Evolutionary conservation across 2,329 filamentous ascomycete species (phyloP).

Genomic region (Parastagonospora avenae): DNA sequence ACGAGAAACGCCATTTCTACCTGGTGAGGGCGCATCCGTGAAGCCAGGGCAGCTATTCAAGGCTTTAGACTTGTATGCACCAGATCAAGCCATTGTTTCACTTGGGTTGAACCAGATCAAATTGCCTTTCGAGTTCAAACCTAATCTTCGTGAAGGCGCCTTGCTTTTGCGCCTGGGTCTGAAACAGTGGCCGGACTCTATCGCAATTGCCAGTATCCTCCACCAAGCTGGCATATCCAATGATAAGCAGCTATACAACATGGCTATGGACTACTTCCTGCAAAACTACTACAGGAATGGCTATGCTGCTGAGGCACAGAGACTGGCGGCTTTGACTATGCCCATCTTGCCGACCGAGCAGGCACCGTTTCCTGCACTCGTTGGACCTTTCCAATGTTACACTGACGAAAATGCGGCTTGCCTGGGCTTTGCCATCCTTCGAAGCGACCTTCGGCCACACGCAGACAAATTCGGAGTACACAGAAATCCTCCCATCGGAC

Average conservation of each 20-base stretch:
- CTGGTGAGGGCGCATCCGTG: constrained; percentile 59
- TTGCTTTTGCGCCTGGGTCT: constrained; percentile 79
- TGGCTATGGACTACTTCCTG: constrained; percentile 81
- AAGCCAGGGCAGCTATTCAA: constrained; percentile 41
- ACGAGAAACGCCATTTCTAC: constrained; percentile 78
- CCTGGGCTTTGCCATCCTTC: constrained; percentile 80
- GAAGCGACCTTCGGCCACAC: constrained; percentile 76
- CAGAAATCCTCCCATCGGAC: constrained; percentile 76
- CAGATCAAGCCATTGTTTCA: constrained; percentile 36
- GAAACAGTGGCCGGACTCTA: constrained; percentile 70
- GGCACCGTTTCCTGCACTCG: constrained; percentile 64
- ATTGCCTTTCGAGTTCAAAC: constrained; percentile 75
- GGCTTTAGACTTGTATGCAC: constrained; percentile 43
- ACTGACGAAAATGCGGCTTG: constrained; percentile 77
- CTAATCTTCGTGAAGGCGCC: constrained; percentile 63
- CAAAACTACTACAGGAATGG: constrained; percentile 77
- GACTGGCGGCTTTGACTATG: constrained; percentile 52
- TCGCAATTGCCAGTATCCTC: constrained; percentile 80
- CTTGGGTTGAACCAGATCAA: constrained; percentile 59
- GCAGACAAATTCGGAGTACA: constrained; percentile 85
- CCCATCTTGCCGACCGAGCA: constrained; percentile 73
- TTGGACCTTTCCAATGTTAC: constrained; percentile 77
- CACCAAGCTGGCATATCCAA: constrained; percentile 61
- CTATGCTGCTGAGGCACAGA: constrained; percentile 67
- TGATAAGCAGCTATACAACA: constrained; percentile 63